Evolutionary conservation across 345 rosid genomes (phyloP).

Genomic region (Camelina laxa): DNA sequence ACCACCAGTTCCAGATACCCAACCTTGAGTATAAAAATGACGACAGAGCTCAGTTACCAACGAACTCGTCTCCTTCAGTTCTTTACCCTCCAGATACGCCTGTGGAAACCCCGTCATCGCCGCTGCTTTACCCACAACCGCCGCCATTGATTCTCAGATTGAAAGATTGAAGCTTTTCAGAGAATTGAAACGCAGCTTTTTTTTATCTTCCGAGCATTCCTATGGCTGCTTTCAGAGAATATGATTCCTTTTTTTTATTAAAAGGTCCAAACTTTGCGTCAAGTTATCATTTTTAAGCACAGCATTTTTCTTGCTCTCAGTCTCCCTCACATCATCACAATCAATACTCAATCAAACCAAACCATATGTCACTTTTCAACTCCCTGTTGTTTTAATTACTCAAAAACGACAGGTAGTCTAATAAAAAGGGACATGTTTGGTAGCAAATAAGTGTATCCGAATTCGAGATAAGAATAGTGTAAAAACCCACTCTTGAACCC

Average conservation of each 20-base stretch:
- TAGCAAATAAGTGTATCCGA: background rate
- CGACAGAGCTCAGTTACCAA: slow-evolving; percentile 81
- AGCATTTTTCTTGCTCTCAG: slow-evolving; percentile 30
- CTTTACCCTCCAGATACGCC: slow-evolving; percentile 71
- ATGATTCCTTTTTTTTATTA: slow-evolving; percentile 12
- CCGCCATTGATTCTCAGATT: slow-evolving; percentile 41
- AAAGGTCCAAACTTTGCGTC: slow-evolving; percentile 24
- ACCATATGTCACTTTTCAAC: background rate
- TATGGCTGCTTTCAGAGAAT: slow-evolving; percentile 29
- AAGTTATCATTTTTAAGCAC: slow-evolving; percentile 9
- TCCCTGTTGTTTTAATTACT: background rate
- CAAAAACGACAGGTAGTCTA: slow-evolving; percentile 18
- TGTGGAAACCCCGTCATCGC: slow-evolving; percentile 52
- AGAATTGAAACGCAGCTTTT: slow-evolving; percentile 18
- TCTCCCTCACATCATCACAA: too few relatives aligned
- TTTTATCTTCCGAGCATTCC: background rate
- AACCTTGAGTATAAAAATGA: slow-evolving; percentile 86
- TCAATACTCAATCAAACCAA: too few relatives aligned
- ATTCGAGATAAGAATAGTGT: slow-evolving; percentile 22
- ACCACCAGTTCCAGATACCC: slow-evolving; percentile 97
- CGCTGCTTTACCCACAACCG: slow-evolving; percentile 30
- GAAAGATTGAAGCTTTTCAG: slow-evolving; percentile 19
- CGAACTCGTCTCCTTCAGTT: slow-evolving; percentile 65
- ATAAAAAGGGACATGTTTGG: background rate
- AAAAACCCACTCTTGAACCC: slow-evolving; percentile 19